Base-by-base conservation (phyloP, 495 filamentous ascomycete genomes). In the Podospora australis region DNA sequence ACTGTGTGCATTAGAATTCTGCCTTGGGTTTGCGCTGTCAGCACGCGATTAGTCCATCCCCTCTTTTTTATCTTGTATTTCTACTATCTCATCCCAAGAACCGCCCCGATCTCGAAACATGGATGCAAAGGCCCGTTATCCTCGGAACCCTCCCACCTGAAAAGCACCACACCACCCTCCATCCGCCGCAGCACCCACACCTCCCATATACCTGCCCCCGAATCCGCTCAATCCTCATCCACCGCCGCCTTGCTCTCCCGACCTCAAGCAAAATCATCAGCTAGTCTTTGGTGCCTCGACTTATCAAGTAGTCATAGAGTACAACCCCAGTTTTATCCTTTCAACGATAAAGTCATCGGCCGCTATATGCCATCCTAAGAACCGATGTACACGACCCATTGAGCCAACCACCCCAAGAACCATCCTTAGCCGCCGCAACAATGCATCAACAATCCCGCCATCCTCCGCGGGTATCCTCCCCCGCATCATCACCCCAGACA, bases 391-490 rank as follows among this genome's bases (percentile, higher is more conserved):
- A 47, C 16, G 19, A n/a, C n/a, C 32, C 26, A 23, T 44, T 44
- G 21, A 20, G 17, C 44, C 46, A 24, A 34, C 28, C 25, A 21
- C 38, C 38, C 5, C 49, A 28, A 19, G 22, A 20, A 21, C 40
- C 52, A 41, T 46, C 34, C 48, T 39, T 44, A 49, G 29, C 54
- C 40, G 29, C 54, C 40, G 35, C 53, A 45, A 59, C 47, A 40
- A 94, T 94, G 88, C 87, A 92, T 79, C 88, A 91, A 70, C 82
- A 86, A 69, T 82, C 86, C 53, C 80, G 88, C 58, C 79, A 82
- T 42, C 78, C 84, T 52, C 78, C 78, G 16, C 71, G 77, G 53
- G 74, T 78, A 45, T 68, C 82, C 44, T 82, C 83, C 52, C 79
- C 85, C 49, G 81, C 80, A 49, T 77, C 77, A 56, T 81, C 84